phyloP scores from a whole-genome alignment of 306 rosid genomes.

The Vigna mungo region DNA sequence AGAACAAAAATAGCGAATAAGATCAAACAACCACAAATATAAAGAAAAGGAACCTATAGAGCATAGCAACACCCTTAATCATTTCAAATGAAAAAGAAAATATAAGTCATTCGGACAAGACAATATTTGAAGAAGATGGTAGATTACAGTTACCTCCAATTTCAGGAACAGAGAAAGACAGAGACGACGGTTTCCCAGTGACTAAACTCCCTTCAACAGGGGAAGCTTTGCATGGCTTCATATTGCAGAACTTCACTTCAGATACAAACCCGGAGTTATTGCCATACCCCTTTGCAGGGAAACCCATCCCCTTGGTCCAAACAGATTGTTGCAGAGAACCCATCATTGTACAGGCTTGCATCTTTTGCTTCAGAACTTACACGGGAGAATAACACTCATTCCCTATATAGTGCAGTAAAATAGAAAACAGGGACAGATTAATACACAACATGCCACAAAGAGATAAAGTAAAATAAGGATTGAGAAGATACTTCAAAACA shows the following conservation, averaged over 20 bases:
- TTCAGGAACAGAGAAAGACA: slow-evolving; percentile 57
- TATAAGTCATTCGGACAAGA: not conserved
- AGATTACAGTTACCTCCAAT: slow-evolving; percentile 59
- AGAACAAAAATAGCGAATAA: not conserved
- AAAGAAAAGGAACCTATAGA: not conserved
- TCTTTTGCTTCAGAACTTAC: slow-evolving; percentile 41
- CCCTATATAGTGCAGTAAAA: slow-evolving; percentile 27
- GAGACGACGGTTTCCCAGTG: slow-evolving; percentile 61
- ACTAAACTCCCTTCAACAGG: slow-evolving; percentile 60
- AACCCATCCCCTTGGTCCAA: slow-evolving; percentile 56
- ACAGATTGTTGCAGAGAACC: slow-evolving; percentile 67
- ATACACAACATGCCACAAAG: not conserved
- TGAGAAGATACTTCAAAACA: not conserved
- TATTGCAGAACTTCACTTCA: slow-evolving; percentile 45
- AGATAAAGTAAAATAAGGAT: not conserved
- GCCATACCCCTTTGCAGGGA: slow-evolving; percentile 48
- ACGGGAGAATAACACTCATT: not conserved
- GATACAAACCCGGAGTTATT: slow-evolving; percentile 45
- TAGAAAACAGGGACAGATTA: not conserved
- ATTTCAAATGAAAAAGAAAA: not conserved
- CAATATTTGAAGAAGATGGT: not conserved
- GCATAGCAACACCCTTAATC: not conserved
- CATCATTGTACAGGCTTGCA: slow-evolving; percentile 72
- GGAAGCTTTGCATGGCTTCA: slow-evolving; percentile 59
- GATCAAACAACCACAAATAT: not conserved